These are phyloP conservation scores for Debaryomycetaceae sp. DNA, from an alignment of 1,139 yeast genomes.

Conservation along the genomic window DNA sequence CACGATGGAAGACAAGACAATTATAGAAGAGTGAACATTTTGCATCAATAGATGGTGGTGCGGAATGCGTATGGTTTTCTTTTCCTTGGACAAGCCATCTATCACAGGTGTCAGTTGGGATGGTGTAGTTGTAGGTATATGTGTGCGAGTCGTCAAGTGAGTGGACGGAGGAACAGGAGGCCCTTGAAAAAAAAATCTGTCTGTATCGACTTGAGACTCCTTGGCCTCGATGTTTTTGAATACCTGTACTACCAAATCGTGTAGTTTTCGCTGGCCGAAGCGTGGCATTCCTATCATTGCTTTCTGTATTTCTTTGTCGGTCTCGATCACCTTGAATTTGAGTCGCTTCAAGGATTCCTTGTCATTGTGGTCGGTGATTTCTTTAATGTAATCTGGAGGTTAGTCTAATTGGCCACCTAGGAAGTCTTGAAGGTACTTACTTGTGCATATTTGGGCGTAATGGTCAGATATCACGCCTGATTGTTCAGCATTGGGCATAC, in stretches of 20 bases:
- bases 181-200: slow-evolving; percentile 24
- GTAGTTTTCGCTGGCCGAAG: slow-evolving; percentile 15
- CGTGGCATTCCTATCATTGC: slow-evolving; percentile 5
- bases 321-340: slow-evolving; percentile 1
- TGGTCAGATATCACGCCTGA: not conserved
- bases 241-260: slow-evolving; percentile 13
- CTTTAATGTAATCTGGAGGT: not conserved
- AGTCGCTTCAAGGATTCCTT: slow-evolving; percentile 2
- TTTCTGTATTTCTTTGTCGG: slow-evolving; percentile 3
- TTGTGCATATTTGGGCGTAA: not conserved
- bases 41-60: slow-evolving; percentile 15
- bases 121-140: not conserved
- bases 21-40: slow-evolving; percentile 9
- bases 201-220: slow-evolving; percentile 11
- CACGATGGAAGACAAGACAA: not conserved
- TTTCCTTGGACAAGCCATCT: not conserved
- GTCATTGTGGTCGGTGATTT: slow-evolving; percentile 2
- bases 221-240: slow-evolving; percentile 17
- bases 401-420: not conserved
- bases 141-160: not conserved
- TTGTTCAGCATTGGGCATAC: not conserved
- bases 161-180: slow-evolving; percentile 13
- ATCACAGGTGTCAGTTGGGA: not conserved
- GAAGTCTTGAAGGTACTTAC: not conserved
- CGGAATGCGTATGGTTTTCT: slow-evolving; percentile 3